Percentiles rank a stretch among this genome's conserved stretches.
These are phyloP conservation scores for Aspergillus carbonarius DNA, from an alignment of 2,329 filamentous ascomycete genomes.

Conservation along the genomic window DNA sequence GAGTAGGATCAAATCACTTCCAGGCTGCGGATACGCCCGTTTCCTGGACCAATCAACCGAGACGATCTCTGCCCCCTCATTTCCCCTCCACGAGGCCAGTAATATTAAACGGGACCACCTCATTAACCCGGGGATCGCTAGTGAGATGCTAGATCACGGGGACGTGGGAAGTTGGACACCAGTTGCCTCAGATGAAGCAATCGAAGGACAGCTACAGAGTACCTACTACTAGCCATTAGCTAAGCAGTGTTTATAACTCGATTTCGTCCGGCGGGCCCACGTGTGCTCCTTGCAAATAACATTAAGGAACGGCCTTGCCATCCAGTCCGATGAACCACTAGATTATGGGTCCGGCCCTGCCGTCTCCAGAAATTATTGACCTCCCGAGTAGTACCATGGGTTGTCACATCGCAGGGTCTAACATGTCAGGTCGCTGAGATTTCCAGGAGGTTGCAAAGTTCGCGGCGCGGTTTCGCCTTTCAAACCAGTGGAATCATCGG, in stretches of 20 bases:
- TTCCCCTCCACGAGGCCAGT: conserved; percentile 4
- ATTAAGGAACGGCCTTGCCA: conserved; percentile 12
- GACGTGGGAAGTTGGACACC: not conserved
- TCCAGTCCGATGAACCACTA: conserved; percentile 16
- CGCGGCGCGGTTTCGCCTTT: not conserved
- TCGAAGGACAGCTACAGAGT: not conserved
- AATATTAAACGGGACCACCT: conserved; percentile 1
- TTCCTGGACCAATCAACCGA: not conserved
- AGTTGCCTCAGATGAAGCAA: not conserved
- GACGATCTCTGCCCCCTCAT: conserved; percentile 4
- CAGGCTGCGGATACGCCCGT: not conserved
- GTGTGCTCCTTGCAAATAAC: conserved; percentile 20
- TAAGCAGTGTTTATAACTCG: not conserved
- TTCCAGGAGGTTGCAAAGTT: not conserved
- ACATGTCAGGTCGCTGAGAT: not conserved
- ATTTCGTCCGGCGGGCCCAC: conserved; percentile 8
- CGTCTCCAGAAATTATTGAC: conserved; percentile 14
- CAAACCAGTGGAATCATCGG: not conserved
- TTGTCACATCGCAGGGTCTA: not conserved
- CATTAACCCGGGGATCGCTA: not conserved
- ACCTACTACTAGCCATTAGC: not conserved
- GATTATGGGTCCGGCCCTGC: conserved; percentile 15
- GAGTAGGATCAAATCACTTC: not conserved
- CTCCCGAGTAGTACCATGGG: not conserved
- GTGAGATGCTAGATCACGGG: not conserved